These are phyloP conservation scores for Nepenthes alata DNA, from an alignment of 179 eudicot species.

Conservation along the genomic window DNA sequence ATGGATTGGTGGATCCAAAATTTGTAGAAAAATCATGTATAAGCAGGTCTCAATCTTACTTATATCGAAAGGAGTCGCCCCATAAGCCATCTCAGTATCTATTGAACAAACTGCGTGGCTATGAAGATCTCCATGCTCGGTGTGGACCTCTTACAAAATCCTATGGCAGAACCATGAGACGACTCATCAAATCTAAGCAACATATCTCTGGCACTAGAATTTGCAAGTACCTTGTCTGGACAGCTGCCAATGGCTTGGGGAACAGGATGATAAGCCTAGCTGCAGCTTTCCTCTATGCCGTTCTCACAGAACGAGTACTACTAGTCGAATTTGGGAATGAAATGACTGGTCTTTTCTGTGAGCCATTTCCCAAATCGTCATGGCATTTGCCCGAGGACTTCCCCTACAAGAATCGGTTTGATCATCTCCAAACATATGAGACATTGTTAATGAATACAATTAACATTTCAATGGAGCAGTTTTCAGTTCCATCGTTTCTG, in stretches of 20 bases:
- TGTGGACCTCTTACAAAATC: conserved; percentile 22
- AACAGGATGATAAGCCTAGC: conserved; percentile 58
- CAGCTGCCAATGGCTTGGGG: conserved; percentile 57
- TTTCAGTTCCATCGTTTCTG: conserved; percentile 11
- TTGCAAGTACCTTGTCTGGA: conserved; percentile 69
- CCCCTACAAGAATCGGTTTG: conserved; percentile 32
- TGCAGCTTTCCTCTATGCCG: conserved; percentile 62
- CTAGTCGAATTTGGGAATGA: conserved; percentile 55
- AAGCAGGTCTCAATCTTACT: conserved; percentile 19
- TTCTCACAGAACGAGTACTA: conserved; percentile 56
- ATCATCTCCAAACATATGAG: conserved; percentile 22
- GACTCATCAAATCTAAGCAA: conserved; percentile 7
- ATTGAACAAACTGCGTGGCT: conserved; percentile 18
- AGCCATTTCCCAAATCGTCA: conserved; percentile 56
- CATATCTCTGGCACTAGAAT: not conserved
- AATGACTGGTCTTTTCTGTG: conserved; percentile 51
- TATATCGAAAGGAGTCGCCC: conserved; percentile 13
- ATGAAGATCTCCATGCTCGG: conserved; percentile 21
- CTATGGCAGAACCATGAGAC: conserved; percentile 9
- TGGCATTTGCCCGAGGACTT: conserved; percentile 61
- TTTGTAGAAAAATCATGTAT: conserved; percentile 20
- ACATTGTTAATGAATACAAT: conserved; percentile 16
- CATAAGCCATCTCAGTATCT: conserved; percentile 24
- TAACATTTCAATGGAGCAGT: not conserved
- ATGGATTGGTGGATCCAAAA: conserved; percentile 7